Percentiles rank a stretch among this genome's conserved stretches.
Evolutionary conservation across 1,139 yeast genomes (phyloP).

Genomic region (Dujonia santamariae): DNA sequence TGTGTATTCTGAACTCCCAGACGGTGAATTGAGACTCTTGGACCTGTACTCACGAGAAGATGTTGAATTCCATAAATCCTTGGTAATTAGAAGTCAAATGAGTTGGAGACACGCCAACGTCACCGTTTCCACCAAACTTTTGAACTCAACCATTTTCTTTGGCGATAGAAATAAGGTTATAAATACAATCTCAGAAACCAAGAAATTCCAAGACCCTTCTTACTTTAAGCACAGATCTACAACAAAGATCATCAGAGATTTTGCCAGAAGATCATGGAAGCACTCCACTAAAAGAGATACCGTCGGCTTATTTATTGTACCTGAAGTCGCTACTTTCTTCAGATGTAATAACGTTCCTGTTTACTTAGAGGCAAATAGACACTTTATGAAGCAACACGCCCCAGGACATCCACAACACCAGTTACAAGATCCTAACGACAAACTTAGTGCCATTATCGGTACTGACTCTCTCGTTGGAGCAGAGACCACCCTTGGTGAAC

Average conservation of each 20-base stretch:
- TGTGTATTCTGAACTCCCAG: conserved; percentile 53
- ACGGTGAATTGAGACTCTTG: conserved; percentile 52
- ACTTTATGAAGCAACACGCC: conserved; percentile 56
- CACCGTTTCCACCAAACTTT: conserved; percentile 68
- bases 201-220: conserved; percentile 29
- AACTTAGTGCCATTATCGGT: conserved; percentile 77
- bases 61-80: conserved; percentile 64
- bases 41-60: conserved; percentile 69
- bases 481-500: conserved; percentile 61
- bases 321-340: conserved; percentile 64
- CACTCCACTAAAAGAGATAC: conserved; percentile 61
- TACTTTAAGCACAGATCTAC: conserved; percentile 49
- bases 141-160: conserved; percentile 79
- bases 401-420: conserved; percentile 36
- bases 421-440: conserved; percentile 48
- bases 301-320: conserved; percentile 62
- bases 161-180: conserved; percentile 55
- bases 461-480: conserved; percentile 77
- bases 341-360: conserved; percentile 77
- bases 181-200: conserved; percentile 22
- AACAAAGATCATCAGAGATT: conserved; percentile 73
- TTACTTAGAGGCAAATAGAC: conserved; percentile 88
- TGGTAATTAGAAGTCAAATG: conserved; percentile 81
- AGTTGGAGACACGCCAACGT: conserved; percentile 84
- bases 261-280: conserved; percentile 90